Percentiles rank a stretch among this genome's conserved stretches.
These are phyloP conservation scores for Solanum lycopersicoides DNA, from an alignment of 257 asterid genomes.

Conservation along the genomic window DNA sequence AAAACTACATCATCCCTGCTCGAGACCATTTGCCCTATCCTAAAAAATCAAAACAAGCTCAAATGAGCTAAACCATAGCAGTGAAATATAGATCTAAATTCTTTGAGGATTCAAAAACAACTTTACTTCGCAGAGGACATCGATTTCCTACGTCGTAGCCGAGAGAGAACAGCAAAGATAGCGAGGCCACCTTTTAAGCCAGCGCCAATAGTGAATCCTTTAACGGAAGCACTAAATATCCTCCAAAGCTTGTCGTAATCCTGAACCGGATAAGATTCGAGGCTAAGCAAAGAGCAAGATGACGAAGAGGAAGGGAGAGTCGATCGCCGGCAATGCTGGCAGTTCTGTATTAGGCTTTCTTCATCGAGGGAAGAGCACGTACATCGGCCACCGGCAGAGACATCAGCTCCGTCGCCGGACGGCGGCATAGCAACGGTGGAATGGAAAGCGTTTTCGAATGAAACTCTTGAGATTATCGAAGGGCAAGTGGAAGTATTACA, in stretches of 20 bases:
- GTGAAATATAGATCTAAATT: constrained; percentile 1
- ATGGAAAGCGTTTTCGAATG: background rate
- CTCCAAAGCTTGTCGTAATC: constrained; percentile 88
- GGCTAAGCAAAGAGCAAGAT: constrained; percentile 79
- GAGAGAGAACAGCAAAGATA: constrained; percentile 69
- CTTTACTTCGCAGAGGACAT: constrained; percentile 54
- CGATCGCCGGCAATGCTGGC: constrained; percentile 41
- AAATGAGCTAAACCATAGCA: background rate
- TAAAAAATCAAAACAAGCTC: constrained; percentile 9
- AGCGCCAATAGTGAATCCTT: constrained; percentile 88
- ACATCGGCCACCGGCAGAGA: constrained; percentile 3
- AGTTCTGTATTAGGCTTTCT: constrained; percentile 4
- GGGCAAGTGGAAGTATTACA: constrained; percentile 7
- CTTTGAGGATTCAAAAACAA: background rate
- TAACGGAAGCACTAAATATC: constrained; percentile 75
- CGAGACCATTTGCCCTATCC: constrained; percentile 76
- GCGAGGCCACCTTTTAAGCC: constrained; percentile 92
- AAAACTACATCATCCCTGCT: constrained; percentile 54
- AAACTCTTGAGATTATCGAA: background rate
- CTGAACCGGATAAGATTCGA: constrained; percentile 87
- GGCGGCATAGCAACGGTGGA: constrained; percentile 13
- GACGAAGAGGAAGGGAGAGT: constrained; percentile 76
- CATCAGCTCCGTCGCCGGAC: constrained; percentile 15
- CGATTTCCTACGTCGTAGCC: constrained; percentile 74
- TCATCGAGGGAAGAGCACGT: constrained; percentile 9